Conservation (phyloP, 2,329 filamentous ascomycete species). For the Raffaelea albimanens region DNA sequence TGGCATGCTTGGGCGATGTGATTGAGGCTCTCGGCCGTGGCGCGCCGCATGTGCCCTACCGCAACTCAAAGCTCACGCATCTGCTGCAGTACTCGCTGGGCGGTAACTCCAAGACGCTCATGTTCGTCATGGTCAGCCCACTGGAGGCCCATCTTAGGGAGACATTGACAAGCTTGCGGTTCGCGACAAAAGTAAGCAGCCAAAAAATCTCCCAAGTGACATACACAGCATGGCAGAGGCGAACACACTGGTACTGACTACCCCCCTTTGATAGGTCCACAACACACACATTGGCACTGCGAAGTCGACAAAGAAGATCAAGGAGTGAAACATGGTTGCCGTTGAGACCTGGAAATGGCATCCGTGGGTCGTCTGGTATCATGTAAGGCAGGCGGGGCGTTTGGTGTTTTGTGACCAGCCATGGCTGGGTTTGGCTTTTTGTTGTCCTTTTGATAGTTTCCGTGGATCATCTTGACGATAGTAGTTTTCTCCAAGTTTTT, state of each 20-base stretch:
- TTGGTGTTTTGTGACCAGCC: background rate
- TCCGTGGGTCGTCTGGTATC: too few species aligned
- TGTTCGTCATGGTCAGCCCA: conserved; percentile 98
- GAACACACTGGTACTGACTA: too few species aligned
- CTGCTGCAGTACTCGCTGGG: conserved; percentile 89
- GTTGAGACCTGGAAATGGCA: too few species aligned
- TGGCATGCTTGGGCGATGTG: conserved; percentile 88
- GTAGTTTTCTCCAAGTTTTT: too few species aligned
- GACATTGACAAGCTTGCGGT: conserved; percentile 88
- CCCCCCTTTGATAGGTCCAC: conserved; percentile 51
- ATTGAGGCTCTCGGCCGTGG: conserved; percentile 86
- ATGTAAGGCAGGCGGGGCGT: background rate
- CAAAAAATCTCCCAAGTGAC: too few species aligned
- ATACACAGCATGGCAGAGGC: too few species aligned
- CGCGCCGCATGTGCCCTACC: conserved; percentile 79
- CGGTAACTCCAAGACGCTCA: conserved; percentile 93
- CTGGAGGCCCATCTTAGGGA: conserved; percentile 84
- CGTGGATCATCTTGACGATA: too few species aligned
- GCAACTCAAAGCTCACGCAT: conserved; percentile 95
- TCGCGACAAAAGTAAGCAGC: conserved; percentile 83
- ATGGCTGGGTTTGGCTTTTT: too few species aligned
- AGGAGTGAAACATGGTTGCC: conserved; percentile 1
- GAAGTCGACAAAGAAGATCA: conserved; percentile 59
- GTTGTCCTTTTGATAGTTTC: too few species aligned
- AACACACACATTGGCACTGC: conserved; percentile 90